Evolutionary conservation across 2,329 filamentous ascomycete species (phyloP), one percentile per base, ranked within the genome.

Genomic region (Akanthomyces uredinophilus): DNA sequence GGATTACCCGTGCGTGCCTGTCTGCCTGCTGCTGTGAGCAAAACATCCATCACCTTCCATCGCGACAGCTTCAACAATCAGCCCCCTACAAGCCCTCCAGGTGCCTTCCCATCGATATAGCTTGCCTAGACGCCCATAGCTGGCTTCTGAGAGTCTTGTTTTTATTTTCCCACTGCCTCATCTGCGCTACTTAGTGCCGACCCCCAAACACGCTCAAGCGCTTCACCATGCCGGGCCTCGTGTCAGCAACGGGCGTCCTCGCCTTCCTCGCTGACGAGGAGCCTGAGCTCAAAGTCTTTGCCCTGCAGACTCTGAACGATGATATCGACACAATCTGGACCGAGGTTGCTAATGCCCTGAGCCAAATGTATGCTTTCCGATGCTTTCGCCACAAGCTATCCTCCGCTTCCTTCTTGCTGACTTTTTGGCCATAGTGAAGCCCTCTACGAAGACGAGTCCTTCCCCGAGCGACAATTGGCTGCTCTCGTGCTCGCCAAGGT

Each of bases 311-410:
- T 68, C 86, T 99, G 72, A 96, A 99, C 78, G 90, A 95, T 70
- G 91, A 98, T 73, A 96, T 99, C 71, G 93, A 98, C 76, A 90
- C 94, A 66, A 87, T 99, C 69, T 99, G 95, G 95, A 96, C 93
- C 65, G 95, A 99, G 78, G 93, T 99, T 66, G 94, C 95, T 59
- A 91, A 89, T 62, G 90, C 92, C 64, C 86, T 99, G 72, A 92
- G 89, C 72, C 89, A 96, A 78, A 97, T 99, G 94, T 97, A 84
- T 64, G 75, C 61, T 63, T 43, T 35, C 58, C 51, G 39, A 43
- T 47, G 63, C 29, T 18, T 22, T 44, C 44, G 35, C 43, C 41
- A 41, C 49, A 32, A n/a, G 7, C 41, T 27, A 24, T 47, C 32
- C 44, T 29, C 10, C 27, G 46, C 24, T 56, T 43, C 53, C n/a